A percentile compares a stretch with the other conserved stretches of the same genome.
phyloP scores from a whole-genome alignment of 768 basidiomycete genomes.

The Roridomyces roridus region DNA sequence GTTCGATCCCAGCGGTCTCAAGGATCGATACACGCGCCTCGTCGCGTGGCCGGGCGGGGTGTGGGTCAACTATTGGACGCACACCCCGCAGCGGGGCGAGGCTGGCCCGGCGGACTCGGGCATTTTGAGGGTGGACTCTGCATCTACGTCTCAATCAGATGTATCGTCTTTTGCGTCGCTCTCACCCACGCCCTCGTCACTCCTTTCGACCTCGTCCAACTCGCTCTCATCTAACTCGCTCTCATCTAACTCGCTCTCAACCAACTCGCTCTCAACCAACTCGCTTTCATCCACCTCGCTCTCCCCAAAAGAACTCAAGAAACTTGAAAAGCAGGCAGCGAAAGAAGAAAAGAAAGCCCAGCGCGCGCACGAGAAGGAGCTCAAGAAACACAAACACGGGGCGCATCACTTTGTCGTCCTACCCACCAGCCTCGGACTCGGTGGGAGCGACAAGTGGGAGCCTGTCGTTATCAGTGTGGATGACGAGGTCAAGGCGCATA shows the following conservation, averaged over 20 bases:
- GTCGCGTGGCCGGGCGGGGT: slow-evolving; percentile 56
- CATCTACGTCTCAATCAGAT: no score
- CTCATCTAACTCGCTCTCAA: no score
- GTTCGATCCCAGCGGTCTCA: slow-evolving; percentile 60
- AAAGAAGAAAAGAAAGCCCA: no score
- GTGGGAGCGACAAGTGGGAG: slow-evolving; percentile 57
- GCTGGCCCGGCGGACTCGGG: slow-evolving; percentile 21
- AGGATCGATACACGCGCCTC: slow-evolving; percentile 53
- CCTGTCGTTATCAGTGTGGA: slow-evolving; percentile 54
- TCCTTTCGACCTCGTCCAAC: no score
- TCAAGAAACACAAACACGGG: slow-evolving; percentile 30
- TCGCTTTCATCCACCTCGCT: slow-evolving; percentile 21
- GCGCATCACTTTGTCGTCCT: slow-evolving; percentile 59
- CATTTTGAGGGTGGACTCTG: no score
- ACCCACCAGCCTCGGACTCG: slow-evolving; percentile 52
- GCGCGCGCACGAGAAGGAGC: slow-evolving; percentile 23
- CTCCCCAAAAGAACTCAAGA: slow-evolving; percentile 25
- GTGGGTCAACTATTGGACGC: slow-evolving; percentile 71
- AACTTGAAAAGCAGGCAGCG: slow-evolving; percentile 27
- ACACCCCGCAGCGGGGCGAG: slow-evolving; percentile 39
- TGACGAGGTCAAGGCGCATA: slow-evolving; percentile 64
- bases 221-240: no score
- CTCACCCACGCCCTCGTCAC: no score
- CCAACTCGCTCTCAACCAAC: slow-evolving; percentile 9
- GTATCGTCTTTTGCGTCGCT: no score